phyloP scores from a whole-genome alignment of 768 basidiomycete species.

The Lactarius hengduanensis region DNA sequence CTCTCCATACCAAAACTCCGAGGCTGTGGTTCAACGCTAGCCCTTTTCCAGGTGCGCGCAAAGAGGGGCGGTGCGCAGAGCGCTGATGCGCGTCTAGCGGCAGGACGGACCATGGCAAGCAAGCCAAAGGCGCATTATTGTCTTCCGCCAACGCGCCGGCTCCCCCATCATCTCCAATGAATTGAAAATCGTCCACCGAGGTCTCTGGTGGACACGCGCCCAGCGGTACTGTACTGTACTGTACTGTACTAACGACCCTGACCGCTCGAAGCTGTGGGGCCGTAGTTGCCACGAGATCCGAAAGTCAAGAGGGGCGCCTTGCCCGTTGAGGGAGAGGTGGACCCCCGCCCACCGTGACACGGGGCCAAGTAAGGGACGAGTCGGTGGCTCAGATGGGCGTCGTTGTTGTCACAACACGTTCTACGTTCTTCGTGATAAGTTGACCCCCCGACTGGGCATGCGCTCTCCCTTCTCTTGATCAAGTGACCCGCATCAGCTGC shows the following conservation, averaged over 20 bases:
- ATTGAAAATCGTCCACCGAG: background rate
- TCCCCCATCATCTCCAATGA: background rate
- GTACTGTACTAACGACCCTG: background rate
- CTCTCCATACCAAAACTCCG: constrained; percentile 11
- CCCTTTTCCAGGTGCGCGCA: background rate
- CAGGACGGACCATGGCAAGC: background rate
- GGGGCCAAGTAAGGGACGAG: constrained; percentile 9
- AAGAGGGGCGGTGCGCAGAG: background rate
- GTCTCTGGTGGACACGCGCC: background rate
- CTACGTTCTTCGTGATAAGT: constrained; percentile 12
- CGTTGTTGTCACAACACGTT: constrained; percentile 16
- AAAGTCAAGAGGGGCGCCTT: background rate
- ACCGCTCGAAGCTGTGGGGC: background rate
- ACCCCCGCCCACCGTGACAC: constrained; percentile 16
- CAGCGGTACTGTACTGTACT: no score
- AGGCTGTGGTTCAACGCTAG: background rate
- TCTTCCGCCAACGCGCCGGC: background rate
- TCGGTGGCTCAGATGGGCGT: constrained; percentile 7
- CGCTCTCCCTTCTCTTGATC: constrained; percentile 3
- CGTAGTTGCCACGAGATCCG: constrained; percentile 15
- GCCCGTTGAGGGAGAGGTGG: background rate
- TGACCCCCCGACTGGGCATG: background rate
- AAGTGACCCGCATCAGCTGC: constrained; percentile 10
- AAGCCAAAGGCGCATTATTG: background rate
- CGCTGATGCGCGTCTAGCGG: background rate